Evolutionary conservation across 306 rosid species (phyloP).

Genomic region (Cicer bijugum): DNA sequence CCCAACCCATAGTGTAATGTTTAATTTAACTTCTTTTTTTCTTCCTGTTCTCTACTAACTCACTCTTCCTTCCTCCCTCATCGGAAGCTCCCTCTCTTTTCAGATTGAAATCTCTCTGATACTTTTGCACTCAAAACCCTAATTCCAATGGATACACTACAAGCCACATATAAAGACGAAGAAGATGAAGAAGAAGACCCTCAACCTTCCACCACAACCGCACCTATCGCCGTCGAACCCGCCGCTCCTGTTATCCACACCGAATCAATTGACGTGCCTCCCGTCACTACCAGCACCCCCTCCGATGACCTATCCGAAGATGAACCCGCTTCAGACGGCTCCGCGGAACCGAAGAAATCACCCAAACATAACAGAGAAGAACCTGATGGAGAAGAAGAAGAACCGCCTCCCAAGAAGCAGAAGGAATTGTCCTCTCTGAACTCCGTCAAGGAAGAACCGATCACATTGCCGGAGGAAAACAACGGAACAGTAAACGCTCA

Average conservation of each 20-base stretch:
- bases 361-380: slow-evolving; percentile 49
- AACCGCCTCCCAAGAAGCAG: slow-evolving; percentile 83
- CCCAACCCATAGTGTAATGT: not conserved
- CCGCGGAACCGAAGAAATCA: slow-evolving; percentile 51
- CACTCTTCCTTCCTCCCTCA: not conserved
- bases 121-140: slow-evolving; percentile 24
- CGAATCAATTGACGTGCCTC: slow-evolving; percentile 45
- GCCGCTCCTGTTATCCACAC: slow-evolving; percentile 14
- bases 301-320: slow-evolving; percentile 60
- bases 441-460: slow-evolving; percentile 43
- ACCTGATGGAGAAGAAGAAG: slow-evolving; percentile 65
- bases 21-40: not conserved
- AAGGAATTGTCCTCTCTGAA: slow-evolving; percentile 75
- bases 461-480: slow-evolving; percentile 28
- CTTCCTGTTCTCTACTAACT: not conserved
- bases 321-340: slow-evolving; percentile 59
- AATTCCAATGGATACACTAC: slow-evolving; percentile 67
- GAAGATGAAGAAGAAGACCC: slow-evolving; percentile 73
- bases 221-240: slow-evolving; percentile 1
- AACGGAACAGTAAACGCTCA: slow-evolving; percentile 35
- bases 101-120: not conserved
- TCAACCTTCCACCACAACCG: not conserved
- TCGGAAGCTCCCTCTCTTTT: slow-evolving; percentile 25
- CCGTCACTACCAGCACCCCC: slow-evolving; percentile 44
- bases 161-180: slow-evolving; percentile 76